A percentile compares a stretch with the other conserved stretches of the same genome.
Conservation (phyloP, 768 basidiomycete genomes). For the Tephrocybe sp. region DNA sequence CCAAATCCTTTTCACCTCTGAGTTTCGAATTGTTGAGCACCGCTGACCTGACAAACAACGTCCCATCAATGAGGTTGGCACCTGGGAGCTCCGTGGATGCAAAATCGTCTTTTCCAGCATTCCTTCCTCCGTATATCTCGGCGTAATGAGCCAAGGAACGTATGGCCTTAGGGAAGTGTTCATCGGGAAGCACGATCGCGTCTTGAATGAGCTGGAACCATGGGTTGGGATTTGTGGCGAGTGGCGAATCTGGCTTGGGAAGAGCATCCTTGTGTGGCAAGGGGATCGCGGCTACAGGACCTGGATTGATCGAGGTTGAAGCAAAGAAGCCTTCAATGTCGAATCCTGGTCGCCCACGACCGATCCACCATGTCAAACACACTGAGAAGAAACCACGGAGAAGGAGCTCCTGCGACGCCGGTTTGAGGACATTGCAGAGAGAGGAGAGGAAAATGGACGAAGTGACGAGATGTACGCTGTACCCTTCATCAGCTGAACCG, state of each 20-base stretch:
- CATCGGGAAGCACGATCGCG: constrained; percentile 55
- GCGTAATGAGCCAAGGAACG: constrained; percentile 36
- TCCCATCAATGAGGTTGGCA: constrained; percentile 49
- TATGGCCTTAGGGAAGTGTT: constrained; percentile 40
- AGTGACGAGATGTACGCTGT: constrained; percentile 55
- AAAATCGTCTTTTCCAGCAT: constrained; percentile 17
- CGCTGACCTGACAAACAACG: constrained; percentile 54
- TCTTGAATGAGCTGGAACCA: constrained; percentile 59
- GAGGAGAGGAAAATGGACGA: constrained; percentile 54
- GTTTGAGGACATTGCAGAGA: constrained; percentile 29
- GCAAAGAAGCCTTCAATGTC: constrained; percentile 48
- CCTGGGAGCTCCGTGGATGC: constrained; percentile 37
- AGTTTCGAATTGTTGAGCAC: constrained; percentile 43
- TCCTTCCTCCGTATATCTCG: constrained; percentile 29
- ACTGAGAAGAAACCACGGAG: constrained; percentile 52
- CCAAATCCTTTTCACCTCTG: constrained; percentile 25
- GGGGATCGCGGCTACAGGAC: constrained; percentile 19
- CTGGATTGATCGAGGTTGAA: constrained; percentile 19
- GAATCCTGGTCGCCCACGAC: constrained; percentile 23
- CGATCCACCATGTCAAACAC: constrained; percentile 34
- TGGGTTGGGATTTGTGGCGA: constrained; percentile 44
- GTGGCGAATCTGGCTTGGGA: constrained; percentile 29
- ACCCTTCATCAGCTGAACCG: background rate
- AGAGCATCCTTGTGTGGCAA: constrained; percentile 22
- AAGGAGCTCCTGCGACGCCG: constrained; percentile 39